Evolutionary conservation across 1,139 yeast genomes (phyloP), one percentile per base, ranked within the genome.

Genomic region (Groenewaldozyma auringiensis): DNA sequence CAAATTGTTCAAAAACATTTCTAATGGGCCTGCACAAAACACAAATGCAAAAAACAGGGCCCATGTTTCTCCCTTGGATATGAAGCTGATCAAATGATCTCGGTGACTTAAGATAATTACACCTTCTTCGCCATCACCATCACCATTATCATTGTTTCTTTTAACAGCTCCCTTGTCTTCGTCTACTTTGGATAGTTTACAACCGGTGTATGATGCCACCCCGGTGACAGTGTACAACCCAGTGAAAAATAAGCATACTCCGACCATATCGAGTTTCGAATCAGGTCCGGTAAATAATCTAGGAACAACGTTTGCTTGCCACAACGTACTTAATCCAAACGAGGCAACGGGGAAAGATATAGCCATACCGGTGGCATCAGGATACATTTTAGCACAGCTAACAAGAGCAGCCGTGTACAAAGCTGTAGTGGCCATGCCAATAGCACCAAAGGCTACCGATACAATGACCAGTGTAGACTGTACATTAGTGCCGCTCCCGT

Each of bases 281-380:
- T 57, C 48, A n/a, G n/a, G n/a, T 6, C 52, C 59, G 4, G 52
- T 51, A 82, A 77, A 41, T 63, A 72, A 47, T 17, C 42, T 41
- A 55, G 61, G 50, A 56, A 62, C 37, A 25, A 63, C 49, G 51
- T 66, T 70, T 11, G 72, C 56, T 47, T 61, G 77, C 48, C 83
- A 64, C 45, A 84, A 67, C 2, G 95, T 78, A 8, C 94, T 82
- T 25, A 87, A 61, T 1, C 97, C 97, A 63, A 83, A 88, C 52
- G 84, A 82, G 0, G 94, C 78, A 2, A 92, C 89, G 0, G 97
- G 97, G 34, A 85, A 74, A 41, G 95, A 83, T 40, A 92, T 87
- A 36, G 95, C 84, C 50, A 89, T 66, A 2, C 95, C 84, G 50
- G 85, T 83, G 41, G 72, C 72, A 33, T 78, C 69, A 0, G 95